phyloP scores from a whole-genome alignment of 202 grass and related monocot species.

The Brachypodium distachyon region DNA sequence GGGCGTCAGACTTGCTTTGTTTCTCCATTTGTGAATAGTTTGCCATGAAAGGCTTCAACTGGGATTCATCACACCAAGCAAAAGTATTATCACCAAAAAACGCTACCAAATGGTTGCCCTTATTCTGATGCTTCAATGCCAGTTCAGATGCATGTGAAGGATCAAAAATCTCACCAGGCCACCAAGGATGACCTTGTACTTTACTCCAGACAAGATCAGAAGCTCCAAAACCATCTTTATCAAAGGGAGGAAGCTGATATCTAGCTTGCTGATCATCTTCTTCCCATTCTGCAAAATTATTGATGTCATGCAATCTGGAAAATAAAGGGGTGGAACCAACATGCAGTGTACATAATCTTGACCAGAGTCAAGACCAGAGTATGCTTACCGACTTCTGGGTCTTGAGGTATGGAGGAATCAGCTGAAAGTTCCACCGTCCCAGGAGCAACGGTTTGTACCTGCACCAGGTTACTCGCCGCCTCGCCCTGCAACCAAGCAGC shows the following conservation, averaged over 20 bases:
- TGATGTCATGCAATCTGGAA: neutral
- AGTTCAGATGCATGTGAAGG: conserved; percentile 63
- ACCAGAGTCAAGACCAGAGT: neutral
- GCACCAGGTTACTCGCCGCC: neutral
- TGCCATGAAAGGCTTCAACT: conserved; percentile 54
- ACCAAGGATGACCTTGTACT: conserved; percentile 67
- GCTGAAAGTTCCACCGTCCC: neutral
- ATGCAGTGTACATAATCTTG: neutral
- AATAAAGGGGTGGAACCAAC: neutral
- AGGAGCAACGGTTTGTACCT: neutral
- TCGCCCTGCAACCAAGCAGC: neutral
- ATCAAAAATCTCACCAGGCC: conserved; percentile 74
- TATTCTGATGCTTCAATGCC: conserved; percentile 47
- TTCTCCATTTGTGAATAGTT: conserved; percentile 61
- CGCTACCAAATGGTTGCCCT: conserved; percentile 49
- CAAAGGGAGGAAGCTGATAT: conserved; percentile 32
- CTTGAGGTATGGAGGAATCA: neutral
- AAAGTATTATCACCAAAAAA: conserved; percentile 62
- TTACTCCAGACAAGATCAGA: conserved; percentile 77
- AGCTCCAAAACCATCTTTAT: conserved; percentile 31
- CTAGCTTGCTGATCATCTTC: neutral
- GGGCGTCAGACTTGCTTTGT: conserved; percentile 42
- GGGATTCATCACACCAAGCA: conserved; percentile 71
- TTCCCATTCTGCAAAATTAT: neutral
- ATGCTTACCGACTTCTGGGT: neutral